These are phyloP conservation scores for Bipolaris bicolor DNA, from an alignment of 2,329 filamentous ascomycete genomes.

Conservation along the genomic window DNA sequence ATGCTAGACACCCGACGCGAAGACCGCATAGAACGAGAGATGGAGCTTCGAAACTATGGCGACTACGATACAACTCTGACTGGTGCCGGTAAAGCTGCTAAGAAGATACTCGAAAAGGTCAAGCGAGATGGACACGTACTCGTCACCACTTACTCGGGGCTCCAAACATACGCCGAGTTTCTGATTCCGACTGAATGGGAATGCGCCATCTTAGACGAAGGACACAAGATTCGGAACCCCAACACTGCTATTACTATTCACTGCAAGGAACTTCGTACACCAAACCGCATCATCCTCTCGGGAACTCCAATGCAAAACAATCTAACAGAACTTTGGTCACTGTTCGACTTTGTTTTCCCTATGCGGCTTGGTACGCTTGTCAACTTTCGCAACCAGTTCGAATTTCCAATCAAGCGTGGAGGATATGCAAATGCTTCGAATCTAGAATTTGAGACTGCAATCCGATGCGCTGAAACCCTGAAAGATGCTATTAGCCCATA, in stretches of 20 bases:
- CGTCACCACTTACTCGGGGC: constrained; percentile 91
- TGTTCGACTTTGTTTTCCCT: constrained; percentile 97
- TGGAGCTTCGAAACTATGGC: constrained; percentile 60
- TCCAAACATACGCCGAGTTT: constrained; percentile 89
- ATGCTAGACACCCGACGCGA: constrained; percentile 81
- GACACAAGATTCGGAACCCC: constrained; percentile 97
- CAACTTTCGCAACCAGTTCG: constrained; percentile 88
- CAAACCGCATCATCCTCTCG: constrained; percentile 89
- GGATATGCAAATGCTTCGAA: constrained; percentile 96
- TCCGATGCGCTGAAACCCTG: constrained; percentile 89
- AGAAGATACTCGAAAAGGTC: constrained; percentile 81
- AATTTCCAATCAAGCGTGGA: constrained; percentile 89
- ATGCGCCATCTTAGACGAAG: constrained; percentile 93
- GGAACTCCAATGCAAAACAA: constrained; percentile 99
- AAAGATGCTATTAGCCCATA: constrained; percentile 95
- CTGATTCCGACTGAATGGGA: constrained; percentile 87
- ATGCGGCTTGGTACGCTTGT: constrained; percentile 93
- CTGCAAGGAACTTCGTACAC: constrained; percentile 90
- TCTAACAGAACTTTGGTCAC: constrained; percentile 89
- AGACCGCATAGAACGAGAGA: constrained; percentile 65
- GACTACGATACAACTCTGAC: constrained; percentile 49
- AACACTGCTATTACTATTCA: constrained; percentile 94
- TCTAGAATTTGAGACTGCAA: constrained; percentile 90
- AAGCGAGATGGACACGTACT: constrained; percentile 86
- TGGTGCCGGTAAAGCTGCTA: constrained; percentile 72